phyloP scores from a whole-genome alignment of 148 eudicot species.

The Amaranthus cruentus region DNA sequence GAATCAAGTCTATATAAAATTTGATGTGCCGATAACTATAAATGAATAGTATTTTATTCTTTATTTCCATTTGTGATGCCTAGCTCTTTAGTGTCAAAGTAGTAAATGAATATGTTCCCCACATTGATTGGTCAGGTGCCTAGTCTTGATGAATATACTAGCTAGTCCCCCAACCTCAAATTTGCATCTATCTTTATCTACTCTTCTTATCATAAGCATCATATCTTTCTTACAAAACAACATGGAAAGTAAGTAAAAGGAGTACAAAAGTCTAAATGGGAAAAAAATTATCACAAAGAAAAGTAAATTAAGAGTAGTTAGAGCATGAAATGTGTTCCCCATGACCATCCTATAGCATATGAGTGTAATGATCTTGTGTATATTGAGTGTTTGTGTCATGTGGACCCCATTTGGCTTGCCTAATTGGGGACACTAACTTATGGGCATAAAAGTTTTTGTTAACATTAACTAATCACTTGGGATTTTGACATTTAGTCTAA shows the following conservation, averaged over 20 bases:
- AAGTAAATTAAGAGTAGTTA: conserved; percentile 2
- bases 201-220: conserved; percentile 24
- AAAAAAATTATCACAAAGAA: neutral
- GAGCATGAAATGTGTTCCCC: conserved; percentile 17
- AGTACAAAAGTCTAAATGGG: neutral
- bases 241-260: conserved; percentile 19
- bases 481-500: conserved; percentile 24
- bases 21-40: too few species aligned
- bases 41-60: neutral
- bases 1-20: neutral
- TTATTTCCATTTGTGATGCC: neutral
- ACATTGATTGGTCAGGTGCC: conserved; percentile 32
- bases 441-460: conserved; percentile 34
- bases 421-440: conserved; percentile 40
- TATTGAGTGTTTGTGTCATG: conserved; percentile 23
- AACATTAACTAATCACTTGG: conserved; percentile 30
- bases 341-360: conserved; percentile 11
- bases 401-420: conserved; percentile 34
- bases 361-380: conserved; percentile 23
- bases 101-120: conserved; percentile 39
- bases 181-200: conserved; percentile 16
- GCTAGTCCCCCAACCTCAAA: conserved; percentile 20
- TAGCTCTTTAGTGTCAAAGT: conserved; percentile 16
- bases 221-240: conserved; percentile 31
- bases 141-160: neutral